Evolutionary conservation across 345 rosid species (phyloP).

Genomic region (Aquilaria malaccensis): DNA sequence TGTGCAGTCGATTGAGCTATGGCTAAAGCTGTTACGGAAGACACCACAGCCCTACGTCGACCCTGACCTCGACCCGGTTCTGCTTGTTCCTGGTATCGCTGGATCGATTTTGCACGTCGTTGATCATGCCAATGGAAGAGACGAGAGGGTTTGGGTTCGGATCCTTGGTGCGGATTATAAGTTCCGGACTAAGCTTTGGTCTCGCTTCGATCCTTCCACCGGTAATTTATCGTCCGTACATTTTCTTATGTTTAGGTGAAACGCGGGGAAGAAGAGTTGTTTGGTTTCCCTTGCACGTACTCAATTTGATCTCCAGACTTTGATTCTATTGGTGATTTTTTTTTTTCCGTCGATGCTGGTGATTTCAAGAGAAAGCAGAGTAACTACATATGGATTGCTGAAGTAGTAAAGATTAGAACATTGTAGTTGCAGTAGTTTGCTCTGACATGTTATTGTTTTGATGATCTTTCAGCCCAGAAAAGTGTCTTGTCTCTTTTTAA

Average conservation of each 20-base stretch:
- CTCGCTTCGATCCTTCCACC: conserved; percentile 74
- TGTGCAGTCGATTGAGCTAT: conserved; percentile 61
- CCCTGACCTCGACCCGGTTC: conserved; percentile 84
- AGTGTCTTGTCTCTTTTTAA: not conserved
- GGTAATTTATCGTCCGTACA: conserved; percentile 29
- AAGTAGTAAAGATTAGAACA: too few species aligned
- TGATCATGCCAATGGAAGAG: conserved; percentile 42
- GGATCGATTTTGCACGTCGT: conserved; percentile 80
- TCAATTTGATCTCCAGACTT: too few species aligned
- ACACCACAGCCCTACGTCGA: conserved; percentile 58
- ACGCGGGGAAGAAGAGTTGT: not conserved
- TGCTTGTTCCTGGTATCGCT: conserved; percentile 85
- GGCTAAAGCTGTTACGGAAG: conserved; percentile 44
- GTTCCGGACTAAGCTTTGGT: conserved; percentile 86
- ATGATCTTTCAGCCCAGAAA: too few species aligned
- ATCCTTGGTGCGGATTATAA: conserved; percentile 70
- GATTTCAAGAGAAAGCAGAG: not conserved
- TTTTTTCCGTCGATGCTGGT: not conserved
- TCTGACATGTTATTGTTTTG: too few species aligned
- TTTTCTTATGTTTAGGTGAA: not conserved
- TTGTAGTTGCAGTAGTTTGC: too few species aligned
- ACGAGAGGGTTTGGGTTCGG: conserved; percentile 89
- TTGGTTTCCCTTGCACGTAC: too few species aligned
- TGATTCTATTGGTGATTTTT: too few species aligned
- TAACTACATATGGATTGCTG: too few species aligned